These are phyloP conservation scores for Aurinia saxatilis DNA, from an alignment of 345 rosid genomes.

Conservation along the genomic window DNA sequence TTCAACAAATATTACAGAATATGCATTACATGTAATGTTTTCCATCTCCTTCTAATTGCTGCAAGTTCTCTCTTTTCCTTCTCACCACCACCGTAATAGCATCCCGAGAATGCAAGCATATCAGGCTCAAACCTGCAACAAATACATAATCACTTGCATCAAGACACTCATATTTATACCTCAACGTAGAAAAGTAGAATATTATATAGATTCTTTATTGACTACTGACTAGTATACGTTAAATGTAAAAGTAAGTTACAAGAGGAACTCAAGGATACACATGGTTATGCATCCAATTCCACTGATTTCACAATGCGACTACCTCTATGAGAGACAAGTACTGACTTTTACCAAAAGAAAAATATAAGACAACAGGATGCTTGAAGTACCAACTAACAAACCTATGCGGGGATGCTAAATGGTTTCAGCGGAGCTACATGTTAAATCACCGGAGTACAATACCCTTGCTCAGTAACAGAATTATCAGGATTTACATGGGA, in stretches of 20 bases:
- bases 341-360: not conserved
- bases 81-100: constrained; percentile 98
- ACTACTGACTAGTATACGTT: not conserved
- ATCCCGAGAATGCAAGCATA: constrained; percentile 99
- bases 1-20: not conserved
- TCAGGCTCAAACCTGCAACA: constrained; percentile 95
- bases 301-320: not conserved
- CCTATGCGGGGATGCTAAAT: constrained; percentile 2
- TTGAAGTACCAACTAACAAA: not conserved
- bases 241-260: not conserved
- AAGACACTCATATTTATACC: not conserved
- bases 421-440: not conserved
- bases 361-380: not conserved
- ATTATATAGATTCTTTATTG: not conserved
- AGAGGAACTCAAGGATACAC: not conserved
- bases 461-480: not conserved
- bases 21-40: constrained; percentile 72
- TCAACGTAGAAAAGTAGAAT: not conserved
- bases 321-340: not conserved
- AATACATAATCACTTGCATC: constrained; percentile 18
- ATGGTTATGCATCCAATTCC: not conserved
- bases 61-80: constrained; percentile 80
- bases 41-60: constrained; percentile 94
- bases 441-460: not conserved
- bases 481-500: not conserved